Evolutionary conservation across 495 filamentous ascomycete genomes (phyloP), one percentile per base, ranked within the genome.

Genomic region (Symbiotaphrina buchneri): DNA sequence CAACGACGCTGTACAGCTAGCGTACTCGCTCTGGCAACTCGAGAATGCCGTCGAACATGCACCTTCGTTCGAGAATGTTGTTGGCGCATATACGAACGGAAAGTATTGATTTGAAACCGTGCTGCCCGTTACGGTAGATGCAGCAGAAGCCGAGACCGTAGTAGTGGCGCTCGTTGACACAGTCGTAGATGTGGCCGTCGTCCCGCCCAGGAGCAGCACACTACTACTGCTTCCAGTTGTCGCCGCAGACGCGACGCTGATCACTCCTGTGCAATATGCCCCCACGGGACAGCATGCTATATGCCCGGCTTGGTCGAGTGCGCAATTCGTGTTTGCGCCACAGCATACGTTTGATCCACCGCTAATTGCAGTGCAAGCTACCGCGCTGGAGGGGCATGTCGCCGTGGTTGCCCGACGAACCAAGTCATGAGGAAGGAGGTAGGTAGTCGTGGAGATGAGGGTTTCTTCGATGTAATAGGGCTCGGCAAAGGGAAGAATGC

Each of bases 41-140:
- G 56, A 63, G 46, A 70, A 63, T 40, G 74, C 74, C 10, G 66
- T 63, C 1, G 70, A 62, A 51, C 75, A 82, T 6, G 55, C 54
- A 11, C 54, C 63, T 10, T 59, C 49, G 37, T 75, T 64, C 27
- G 54, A 42, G 38, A 77, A 77, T 26, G 59, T 61, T 1, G 74
- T 79, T 19, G 68, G 67, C 32, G 77, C 56, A 40, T 61, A 63
- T 21, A 71, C 53, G 44, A 77, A 79, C 8, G 71, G 63, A 41
- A 71, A 82, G 46, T 58, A 68, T 11, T 45, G 30, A 38, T 71
- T 69, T 24, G 54, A 21, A 37, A 46, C 40, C 34, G 41, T 51
- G 27, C 35, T 44, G 10, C 39, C 36, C n/a, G 21, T 34, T 8
- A 30, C 39, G 49, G n/a, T n/a, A n/a, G n/a, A n/a, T n/a, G 27